Evolutionary conservation across 257 asterid genomes (phyloP).

Genomic region (Capsicum chinense): DNA sequence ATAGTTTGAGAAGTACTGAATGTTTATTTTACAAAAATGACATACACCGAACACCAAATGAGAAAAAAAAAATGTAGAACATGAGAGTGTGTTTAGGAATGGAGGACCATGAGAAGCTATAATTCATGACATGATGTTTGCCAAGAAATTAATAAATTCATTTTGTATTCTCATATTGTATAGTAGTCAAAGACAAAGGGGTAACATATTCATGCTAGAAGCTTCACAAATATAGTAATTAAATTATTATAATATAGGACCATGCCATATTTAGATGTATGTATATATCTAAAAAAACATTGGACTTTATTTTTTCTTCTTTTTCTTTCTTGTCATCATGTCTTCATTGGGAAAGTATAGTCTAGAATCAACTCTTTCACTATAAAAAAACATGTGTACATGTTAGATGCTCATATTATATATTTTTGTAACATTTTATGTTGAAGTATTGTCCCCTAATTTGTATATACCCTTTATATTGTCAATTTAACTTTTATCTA

Average conservation of each 20-base stretch:
- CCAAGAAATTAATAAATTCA: background rate
- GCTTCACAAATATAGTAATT: background rate
- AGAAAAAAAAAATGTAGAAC: too few relatives aligned
- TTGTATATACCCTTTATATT: background rate
- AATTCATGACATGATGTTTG: background rate
- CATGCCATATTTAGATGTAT: background rate
- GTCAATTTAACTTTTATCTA: background rate
- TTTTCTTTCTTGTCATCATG: background rate
- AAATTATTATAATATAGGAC: background rate
- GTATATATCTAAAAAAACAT: background rate
- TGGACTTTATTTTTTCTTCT: background rate
- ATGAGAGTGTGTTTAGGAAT: background rate
- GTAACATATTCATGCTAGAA: background rate
- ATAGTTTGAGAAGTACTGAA: too few relatives aligned
- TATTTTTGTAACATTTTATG: background rate
- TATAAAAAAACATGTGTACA: background rate
- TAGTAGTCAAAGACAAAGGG: conserved; percentile 15
- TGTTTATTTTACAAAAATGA: too few relatives aligned
- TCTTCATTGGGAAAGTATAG: background rate
- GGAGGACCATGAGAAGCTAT: background rate
- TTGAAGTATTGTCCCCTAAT: background rate
- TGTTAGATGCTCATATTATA: background rate
- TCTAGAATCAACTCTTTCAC: background rate
- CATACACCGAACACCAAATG: too few relatives aligned
- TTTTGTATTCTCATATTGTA: background rate